phyloP scores from a whole-genome alignment of 176 grass and related monocot species.

The Oropetium thomaeum region DNA sequence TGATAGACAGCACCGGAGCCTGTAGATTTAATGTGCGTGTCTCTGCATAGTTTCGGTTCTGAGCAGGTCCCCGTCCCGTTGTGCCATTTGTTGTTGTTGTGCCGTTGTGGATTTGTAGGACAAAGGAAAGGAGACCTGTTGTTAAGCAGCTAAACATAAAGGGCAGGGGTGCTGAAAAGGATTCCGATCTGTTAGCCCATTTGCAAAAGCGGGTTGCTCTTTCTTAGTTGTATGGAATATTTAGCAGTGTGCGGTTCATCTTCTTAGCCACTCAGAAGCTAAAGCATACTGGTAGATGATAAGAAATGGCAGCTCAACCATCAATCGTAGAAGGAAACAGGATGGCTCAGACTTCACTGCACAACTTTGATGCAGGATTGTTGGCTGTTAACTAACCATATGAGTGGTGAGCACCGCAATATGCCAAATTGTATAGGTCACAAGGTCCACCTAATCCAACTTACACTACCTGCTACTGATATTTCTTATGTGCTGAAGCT shows the following conservation, averaged over 20 bases:
- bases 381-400: neutral
- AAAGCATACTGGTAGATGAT: neutral
- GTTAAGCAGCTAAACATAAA: no score
- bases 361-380: neutral
- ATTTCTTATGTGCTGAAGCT: neutral
- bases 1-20: neutral
- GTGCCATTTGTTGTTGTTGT: neutral
- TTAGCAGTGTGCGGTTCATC: neutral
- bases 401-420: neutral
- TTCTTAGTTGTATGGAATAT: neutral
- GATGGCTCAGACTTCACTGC: neutral
- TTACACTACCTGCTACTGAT: constrained; percentile 2
- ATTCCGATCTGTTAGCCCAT: neutral
- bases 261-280: neutral
- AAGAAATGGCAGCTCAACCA: neutral
- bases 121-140: neutral
- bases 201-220: neutral
- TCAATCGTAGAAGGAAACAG: neutral
- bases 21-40: neutral
- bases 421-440: neutral
- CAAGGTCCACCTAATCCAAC: constrained; percentile 7
- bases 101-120: neutral
- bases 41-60: neutral
- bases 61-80: neutral
- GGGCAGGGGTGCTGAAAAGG: neutral